Conservation (phyloP, 2,329 filamentous ascomycete genomes). For the Byssoonygena ceratinophila region DNA sequence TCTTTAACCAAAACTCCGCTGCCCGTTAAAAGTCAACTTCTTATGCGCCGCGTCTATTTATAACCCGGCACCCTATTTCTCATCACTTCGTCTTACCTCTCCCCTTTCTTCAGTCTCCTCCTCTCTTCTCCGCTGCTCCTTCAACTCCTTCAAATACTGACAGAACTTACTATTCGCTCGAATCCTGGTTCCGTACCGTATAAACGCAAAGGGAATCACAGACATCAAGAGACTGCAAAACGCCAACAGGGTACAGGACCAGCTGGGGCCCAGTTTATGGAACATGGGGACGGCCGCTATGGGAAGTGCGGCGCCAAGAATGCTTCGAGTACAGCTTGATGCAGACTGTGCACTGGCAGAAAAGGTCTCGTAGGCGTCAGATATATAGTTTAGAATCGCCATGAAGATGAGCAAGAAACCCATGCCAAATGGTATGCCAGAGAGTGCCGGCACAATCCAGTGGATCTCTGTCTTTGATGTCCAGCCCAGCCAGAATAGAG, state of each 20-base stretch:
- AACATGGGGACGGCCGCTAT: constrained; percentile 41
- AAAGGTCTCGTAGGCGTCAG: constrained; percentile 57
- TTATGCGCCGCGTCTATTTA: background rate
- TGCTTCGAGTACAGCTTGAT: constrained; percentile 42
- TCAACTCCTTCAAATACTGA: constrained; percentile 26
- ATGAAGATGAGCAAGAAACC: constrained; percentile 55
- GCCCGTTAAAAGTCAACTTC: background rate
- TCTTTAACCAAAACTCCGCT: background rate
- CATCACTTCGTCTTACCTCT: background rate
- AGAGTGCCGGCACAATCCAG: constrained; percentile 45
- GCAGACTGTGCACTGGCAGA: constrained; percentile 49
- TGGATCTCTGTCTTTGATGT: constrained; percentile 26
- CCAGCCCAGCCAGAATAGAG: constrained; percentile 30
- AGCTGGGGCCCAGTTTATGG: constrained; percentile 31
- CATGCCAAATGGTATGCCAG: constrained; percentile 52
- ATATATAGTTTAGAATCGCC: constrained; percentile 54
- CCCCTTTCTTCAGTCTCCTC: constrained; percentile 25
- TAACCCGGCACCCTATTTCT: background rate
- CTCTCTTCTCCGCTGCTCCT: constrained; percentile 22
- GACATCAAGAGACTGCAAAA: constrained; percentile 33
- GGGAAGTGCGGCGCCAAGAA: constrained; percentile 49
- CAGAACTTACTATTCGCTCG: constrained; percentile 35
- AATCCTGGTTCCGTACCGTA: constrained; percentile 32
- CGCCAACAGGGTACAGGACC: constrained; percentile 35
- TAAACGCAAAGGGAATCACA: constrained; percentile 36